Evolutionary conservation across 768 basidiomycete genomes (phyloP), one percentile per base, ranked within the genome.

Genomic region (Collybia mongolica): DNA sequence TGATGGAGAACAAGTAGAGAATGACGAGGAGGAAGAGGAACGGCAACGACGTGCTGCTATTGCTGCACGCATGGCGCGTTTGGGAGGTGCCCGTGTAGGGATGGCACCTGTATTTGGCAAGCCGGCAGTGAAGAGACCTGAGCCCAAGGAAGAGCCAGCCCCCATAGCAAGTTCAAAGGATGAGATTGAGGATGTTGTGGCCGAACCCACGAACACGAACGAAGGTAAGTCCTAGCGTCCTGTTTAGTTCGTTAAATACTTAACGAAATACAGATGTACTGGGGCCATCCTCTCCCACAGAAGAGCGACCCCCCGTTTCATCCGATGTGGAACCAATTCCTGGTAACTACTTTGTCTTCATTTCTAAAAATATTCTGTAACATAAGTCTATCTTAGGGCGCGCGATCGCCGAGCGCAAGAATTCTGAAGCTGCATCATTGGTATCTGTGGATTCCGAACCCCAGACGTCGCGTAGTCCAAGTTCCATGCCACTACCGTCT

Each of bases 1-100:
- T 51, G 64, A 54, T 3, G 73, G 71, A 36, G 65, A 58, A 14
- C 67, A 67, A 47, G 55, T 49, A 11, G 59, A 65, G 38, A 49
- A 55, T 20, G 83, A 83, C 59, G 77, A 80, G 1, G 84, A 86
- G 60, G 84, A 85, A 43, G 86, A 88, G 55, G 88, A 90, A 58
- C 74, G 86, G 47, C 86, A 90, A 60, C 80, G 88, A 40, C 81
- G 94, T 38, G 89, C 92, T 4, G 86, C 90, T 9, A 86, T 98
- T 61, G 92, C 93, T 26, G 93, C 93, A 19, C 80, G 93, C 40
- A 93, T 98, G 92, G 93, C 93, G 37, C 86, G 88, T 52, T 77
- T 98, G 15, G 95, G 95, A 23, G 95, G 93, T 42, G 82, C 90
- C 12, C 74, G 86, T 48, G 72, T 93, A 19, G 90, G 90, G 3